Evolutionary conservation across 495 filamentous ascomycete species (phyloP), one percentile per base, ranked within the genome.

Genomic region (Friedmanniomyces simplex): DNA sequence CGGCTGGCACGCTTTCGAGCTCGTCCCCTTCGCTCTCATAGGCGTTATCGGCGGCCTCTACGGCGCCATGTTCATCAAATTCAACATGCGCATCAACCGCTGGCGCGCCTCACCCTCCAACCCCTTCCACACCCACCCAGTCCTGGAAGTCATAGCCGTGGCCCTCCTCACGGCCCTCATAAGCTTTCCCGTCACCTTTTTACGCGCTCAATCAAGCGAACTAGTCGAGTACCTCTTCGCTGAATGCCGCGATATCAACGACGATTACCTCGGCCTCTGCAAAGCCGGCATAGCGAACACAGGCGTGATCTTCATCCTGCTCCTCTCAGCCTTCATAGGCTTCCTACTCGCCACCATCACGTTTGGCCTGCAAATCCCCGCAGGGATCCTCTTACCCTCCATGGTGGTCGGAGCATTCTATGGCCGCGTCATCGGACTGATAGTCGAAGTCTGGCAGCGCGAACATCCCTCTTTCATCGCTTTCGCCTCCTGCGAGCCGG

Each of bases 291-390:
- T 78, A 53, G 79, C 74, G 34, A 81, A 88, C 2, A 81, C 82
- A 14, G 82, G 83, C 37, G 88, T 87, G 46, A 85, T 96, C 59
- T 72, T 87, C 21, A 76, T 95, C 16, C 77, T 98, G 7, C 70
- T 96, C 2, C 73, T 91, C 56, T 90, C 90, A 50, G 80, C 89
- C 6, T 60, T 88, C 21, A 76, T 95, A 2, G 91, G 88, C 26
- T 93, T 95, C 70, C 79, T 90, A 63, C 81, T 98, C 7, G 84
- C 94, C 18, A 81, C 87, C 42, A 73, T 93, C 54, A 97, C 94
- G 5, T 98, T 98, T 67, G 94, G 93, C 48, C 81, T 98, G n/a
- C 89, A 95, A 63, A 87, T 98, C 48, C 93, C 93, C 16, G 94
- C 93, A 1, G 93, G 93, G 49, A 95, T 98, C 60, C 94, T 98